Evolutionary conservation across 108 stramenopile species (phyloP).

Genomic region (Nitzschia sp.): DNA sequence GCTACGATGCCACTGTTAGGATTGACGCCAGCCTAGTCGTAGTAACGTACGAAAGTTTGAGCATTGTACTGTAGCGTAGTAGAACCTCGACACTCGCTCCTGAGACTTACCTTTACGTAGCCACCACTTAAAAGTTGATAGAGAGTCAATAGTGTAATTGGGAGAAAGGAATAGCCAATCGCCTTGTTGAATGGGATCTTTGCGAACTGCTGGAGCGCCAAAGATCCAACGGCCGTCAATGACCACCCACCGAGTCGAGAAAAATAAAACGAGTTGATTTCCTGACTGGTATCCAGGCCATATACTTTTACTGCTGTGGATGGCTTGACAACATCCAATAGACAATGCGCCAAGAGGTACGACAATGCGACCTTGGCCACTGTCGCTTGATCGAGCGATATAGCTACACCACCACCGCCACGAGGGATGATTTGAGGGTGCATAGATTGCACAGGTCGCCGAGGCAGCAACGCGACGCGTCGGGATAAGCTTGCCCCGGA

Average conservation of each 20-base stretch:
- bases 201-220: not conserved
- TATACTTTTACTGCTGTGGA: not conserved
- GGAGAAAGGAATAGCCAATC: conserved; percentile 1
- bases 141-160: not conserved
- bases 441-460: too few relatives aligned
- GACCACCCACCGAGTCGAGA: not conserved
- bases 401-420: not conserved
- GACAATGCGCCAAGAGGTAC: not conserved
- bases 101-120: conserved; percentile 6
- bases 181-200: not conserved
- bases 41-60: not conserved
- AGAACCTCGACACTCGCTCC: not conserved
- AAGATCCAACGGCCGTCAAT: not conserved
- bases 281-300: not conserved
- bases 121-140: not conserved
- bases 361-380: not conserved
- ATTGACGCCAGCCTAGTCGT: conserved; percentile 3
- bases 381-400: not conserved
- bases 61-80: not conserved
- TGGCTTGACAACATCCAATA: conserved; percentile 6
- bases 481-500: too few relatives aligned
- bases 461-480: too few relatives aligned
- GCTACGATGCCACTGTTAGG: conserved; percentile 4
- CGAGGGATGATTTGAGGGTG: too few relatives aligned
- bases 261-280: conserved; percentile 5